Evolutionary conservation across 2,329 filamentous ascomycete species (phyloP).

Genomic region (Helminthosporium solani): DNA sequence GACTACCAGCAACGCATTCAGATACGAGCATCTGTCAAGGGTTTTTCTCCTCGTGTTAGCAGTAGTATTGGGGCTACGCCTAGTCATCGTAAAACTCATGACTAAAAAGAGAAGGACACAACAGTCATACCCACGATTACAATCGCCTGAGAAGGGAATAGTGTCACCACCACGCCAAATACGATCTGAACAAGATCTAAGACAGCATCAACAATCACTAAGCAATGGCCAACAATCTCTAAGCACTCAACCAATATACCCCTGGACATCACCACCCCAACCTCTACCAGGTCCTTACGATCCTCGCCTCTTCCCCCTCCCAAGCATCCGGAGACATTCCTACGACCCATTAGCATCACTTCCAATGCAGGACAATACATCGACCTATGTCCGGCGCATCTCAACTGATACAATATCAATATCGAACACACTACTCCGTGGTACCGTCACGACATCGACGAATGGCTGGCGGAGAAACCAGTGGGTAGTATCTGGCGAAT

Average conservation of each 20-base stretch:
- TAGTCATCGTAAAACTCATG: conserved; percentile 10
- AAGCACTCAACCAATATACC: conserved; percentile 28
- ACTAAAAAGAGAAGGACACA: conserved; percentile 19
- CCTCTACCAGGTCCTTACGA: conserved; percentile 39
- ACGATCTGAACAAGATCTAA: conserved; percentile 7
- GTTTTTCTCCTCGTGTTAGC: conserved; percentile 20
- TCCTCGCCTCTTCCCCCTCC: conserved; percentile 36
- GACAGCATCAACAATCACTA: conserved; percentile 8
- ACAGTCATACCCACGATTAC: neutral
- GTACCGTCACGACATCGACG: conserved; percentile 29
- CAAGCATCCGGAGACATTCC: conserved; percentile 25
- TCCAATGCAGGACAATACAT: conserved; percentile 10
- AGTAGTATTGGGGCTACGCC: conserved; percentile 19
- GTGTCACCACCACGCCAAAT: conserved; percentile 2
- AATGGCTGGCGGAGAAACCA: conserved; percentile 39
- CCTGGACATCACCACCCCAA: conserved; percentile 35
- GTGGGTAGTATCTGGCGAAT: conserved; percentile 35
- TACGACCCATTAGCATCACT: conserved; percentile 9
- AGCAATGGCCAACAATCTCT: conserved; percentile 16
- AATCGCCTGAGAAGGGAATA: conserved; percentile 9
- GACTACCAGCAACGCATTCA: conserved; percentile 5
- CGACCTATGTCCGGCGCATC: conserved; percentile 30
- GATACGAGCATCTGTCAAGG: conserved; percentile 12
- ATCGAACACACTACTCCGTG: conserved; percentile 18
- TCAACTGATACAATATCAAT: conserved; percentile 23